A percentile compares a stretch with the other conserved stretches of the same genome.
Evolutionary conservation across 2,329 filamentous ascomycete genomes (phyloP).

Genomic region (Aspergillus felis): DNA sequence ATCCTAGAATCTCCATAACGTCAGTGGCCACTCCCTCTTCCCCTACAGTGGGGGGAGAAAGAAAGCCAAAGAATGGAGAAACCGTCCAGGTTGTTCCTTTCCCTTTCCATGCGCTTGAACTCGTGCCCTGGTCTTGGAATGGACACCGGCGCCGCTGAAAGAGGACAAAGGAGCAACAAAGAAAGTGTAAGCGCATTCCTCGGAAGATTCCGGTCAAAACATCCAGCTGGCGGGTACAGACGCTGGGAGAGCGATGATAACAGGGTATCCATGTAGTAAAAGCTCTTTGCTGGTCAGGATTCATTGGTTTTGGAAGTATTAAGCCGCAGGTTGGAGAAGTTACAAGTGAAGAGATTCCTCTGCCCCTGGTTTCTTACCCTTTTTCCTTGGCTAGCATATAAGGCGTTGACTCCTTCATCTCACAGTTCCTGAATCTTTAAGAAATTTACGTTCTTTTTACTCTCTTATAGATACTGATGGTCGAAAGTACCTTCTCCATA

Average conservation of each 20-base stretch:
- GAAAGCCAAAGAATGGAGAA: not conserved
- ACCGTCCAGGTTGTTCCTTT: not conserved
- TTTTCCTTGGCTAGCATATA: not conserved
- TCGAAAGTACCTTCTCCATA: too few relatives aligned
- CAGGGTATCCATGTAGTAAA: not conserved
- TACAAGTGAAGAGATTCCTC: not conserved
- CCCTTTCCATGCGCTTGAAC: not conserved
- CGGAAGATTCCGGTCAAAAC: slow-evolving; percentile 9
- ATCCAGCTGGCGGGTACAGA: not conserved
- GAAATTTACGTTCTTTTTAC: too few relatives aligned
- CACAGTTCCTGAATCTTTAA: too few relatives aligned
- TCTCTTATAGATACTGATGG: too few relatives aligned
- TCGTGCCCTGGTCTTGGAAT: not conserved
- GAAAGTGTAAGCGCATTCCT: slow-evolving; percentile 17
- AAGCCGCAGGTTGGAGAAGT: not conserved
- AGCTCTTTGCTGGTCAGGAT: too few relatives aligned
- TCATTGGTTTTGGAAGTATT: not conserved
- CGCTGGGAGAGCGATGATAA: not conserved
- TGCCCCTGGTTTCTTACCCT: not conserved
- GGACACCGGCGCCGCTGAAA: not conserved
- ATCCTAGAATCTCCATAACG: not conserved
- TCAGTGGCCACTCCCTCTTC: not conserved
- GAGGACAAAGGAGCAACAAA: slow-evolving; percentile 8
- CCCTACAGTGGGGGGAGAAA: not conserved
- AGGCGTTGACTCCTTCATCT: too few relatives aligned